phyloP scores from a whole-genome alignment of 768 basidiomycete species.

The Kwoniella botswanensis region DNA sequence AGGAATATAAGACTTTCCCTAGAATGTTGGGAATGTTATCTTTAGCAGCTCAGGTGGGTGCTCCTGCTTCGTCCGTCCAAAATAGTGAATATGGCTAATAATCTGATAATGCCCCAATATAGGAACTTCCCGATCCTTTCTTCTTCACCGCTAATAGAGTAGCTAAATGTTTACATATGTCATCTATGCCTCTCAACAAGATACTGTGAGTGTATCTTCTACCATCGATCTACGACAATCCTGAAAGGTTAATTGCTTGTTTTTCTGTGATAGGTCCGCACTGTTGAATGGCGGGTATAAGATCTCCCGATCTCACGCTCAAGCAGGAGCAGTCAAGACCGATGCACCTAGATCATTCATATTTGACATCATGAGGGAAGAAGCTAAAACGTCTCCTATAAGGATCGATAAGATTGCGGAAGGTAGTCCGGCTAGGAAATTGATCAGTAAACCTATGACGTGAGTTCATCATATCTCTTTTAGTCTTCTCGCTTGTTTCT shows the following conservation, averaged over 20 bases:
- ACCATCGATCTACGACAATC: too few relatives aligned
- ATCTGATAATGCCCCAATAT: not conserved
- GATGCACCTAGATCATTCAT: conserved; percentile 72
- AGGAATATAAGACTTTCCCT: conserved; percentile 74
- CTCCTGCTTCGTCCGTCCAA: not conserved
- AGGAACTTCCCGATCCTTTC: conserved; percentile 50
- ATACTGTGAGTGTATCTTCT: conserved; percentile 22
- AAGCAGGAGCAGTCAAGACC: conserved; percentile 88
- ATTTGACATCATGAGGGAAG: conserved; percentile 83
- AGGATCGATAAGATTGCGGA: conserved; percentile 80
- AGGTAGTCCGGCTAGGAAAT: conserved; percentile 69
- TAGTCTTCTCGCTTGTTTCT: not conserved
- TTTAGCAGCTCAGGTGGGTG: conserved; percentile 78
- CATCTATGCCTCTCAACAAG: conserved; percentile 26
- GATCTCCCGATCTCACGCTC: conserved; percentile 89
- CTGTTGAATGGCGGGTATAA: conserved; percentile 81
- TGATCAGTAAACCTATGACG: conserved; percentile 74
- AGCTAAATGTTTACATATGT: conserved; percentile 32
- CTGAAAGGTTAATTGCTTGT: too few relatives aligned
- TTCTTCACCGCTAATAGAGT: conserved; percentile 50
- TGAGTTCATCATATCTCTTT: conserved; percentile 57
- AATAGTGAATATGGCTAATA: not conserved
- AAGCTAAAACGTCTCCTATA: conserved; percentile 80
- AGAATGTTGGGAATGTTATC: conserved; percentile 97
- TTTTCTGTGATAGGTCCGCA: conserved; percentile 68